phyloP scores from a whole-genome alignment of 2,329 filamentous ascomycete genomes.

The Ophiocordyceps unilateralis region DNA sequence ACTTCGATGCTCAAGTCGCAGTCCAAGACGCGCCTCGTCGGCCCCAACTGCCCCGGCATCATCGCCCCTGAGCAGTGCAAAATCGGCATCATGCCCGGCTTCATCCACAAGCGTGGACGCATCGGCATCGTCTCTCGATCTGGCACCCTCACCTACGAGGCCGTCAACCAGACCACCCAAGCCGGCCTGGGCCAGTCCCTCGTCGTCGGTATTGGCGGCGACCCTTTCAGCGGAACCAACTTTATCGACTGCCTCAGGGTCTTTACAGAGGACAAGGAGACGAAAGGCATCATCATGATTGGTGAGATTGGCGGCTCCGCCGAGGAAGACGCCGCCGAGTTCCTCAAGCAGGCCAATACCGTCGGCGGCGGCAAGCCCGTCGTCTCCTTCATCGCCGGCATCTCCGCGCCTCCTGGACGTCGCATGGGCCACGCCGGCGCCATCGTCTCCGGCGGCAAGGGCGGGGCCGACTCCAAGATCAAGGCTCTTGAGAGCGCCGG shows the following conservation, averaged over 20 bases:
- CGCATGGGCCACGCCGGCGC: conserved; percentile 98
- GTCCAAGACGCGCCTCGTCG: conserved; percentile 88
- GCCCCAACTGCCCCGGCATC: conserved; percentile 96
- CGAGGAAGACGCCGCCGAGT: conserved; percentile 96
- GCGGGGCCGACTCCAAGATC: conserved; percentile 97
- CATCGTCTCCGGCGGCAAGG: conserved; percentile 95
- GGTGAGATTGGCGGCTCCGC: conserved; percentile 96
- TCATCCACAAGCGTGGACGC: conserved; percentile 98
- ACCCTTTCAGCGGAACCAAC: conserved; percentile 97
- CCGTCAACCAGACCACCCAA: conserved; percentile 98
- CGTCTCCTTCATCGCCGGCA: conserved; percentile 95
- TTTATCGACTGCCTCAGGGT: conserved; percentile 98
- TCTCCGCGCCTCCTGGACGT: conserved; percentile 87
- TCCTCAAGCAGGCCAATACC: conserved; percentile 82
- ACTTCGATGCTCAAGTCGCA: conserved; percentile 96
- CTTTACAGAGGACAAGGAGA: conserved; percentile 90
- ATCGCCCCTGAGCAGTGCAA: conserved; percentile 95
- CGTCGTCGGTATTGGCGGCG: conserved; percentile 94
- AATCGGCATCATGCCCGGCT: conserved; percentile 98
- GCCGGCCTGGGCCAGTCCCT: conserved; percentile 93
- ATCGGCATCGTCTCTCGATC: conserved; percentile 98
- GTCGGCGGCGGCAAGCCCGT: conserved; percentile 76
- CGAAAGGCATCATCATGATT: conserved; percentile 99
- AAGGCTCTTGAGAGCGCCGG: conserved; percentile 80
- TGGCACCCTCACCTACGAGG: conserved; percentile 97